Conservation (phyloP, 2,329 filamentous ascomycete genomes). For the Paecilomyces sp. region DNA sequence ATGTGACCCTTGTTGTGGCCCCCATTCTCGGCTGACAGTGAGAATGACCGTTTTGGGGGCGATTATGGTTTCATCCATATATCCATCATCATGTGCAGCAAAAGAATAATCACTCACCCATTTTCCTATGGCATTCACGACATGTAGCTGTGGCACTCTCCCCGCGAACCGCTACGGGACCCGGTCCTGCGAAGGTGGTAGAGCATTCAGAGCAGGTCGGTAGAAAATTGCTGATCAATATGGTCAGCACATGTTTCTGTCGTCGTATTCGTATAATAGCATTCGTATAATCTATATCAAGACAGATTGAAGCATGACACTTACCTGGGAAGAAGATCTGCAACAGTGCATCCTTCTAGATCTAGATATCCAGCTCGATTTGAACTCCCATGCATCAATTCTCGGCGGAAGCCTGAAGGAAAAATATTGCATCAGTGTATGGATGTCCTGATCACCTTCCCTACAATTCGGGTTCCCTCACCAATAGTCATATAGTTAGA, state of each 20-base stretch:
- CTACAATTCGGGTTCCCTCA: constrained; percentile 11
- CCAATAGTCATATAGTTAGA: constrained; percentile 42
- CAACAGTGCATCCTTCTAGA: constrained; percentile 63
- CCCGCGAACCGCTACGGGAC: constrained; percentile 65
- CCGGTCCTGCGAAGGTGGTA: constrained; percentile 53
- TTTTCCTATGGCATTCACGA: constrained; percentile 70
- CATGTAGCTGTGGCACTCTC: constrained; percentile 69
- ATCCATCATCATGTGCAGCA: constrained; percentile 3
- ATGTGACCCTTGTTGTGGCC: not conserved
- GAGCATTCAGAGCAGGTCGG: constrained; percentile 75
- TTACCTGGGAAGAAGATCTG: constrained; percentile 67
- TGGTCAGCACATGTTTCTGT: not conserved
- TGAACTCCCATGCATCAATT: constrained; percentile 66
- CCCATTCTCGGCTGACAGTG: not conserved
- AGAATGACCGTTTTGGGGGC: not conserved
- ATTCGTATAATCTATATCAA: not conserved
- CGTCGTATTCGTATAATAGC: constrained; percentile 4
- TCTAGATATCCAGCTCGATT: constrained; percentile 74
- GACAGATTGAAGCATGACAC: not conserved
- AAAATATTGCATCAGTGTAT: not conserved
- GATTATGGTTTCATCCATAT: not conserved
- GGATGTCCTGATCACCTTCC: not conserved
- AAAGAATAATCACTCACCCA: constrained; percentile 44
- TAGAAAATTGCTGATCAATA: constrained; percentile 58
- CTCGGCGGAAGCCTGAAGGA: constrained; percentile 50